Conservation (phyloP, 768 basidiomycete species). For the Trametes villosa region DNA sequence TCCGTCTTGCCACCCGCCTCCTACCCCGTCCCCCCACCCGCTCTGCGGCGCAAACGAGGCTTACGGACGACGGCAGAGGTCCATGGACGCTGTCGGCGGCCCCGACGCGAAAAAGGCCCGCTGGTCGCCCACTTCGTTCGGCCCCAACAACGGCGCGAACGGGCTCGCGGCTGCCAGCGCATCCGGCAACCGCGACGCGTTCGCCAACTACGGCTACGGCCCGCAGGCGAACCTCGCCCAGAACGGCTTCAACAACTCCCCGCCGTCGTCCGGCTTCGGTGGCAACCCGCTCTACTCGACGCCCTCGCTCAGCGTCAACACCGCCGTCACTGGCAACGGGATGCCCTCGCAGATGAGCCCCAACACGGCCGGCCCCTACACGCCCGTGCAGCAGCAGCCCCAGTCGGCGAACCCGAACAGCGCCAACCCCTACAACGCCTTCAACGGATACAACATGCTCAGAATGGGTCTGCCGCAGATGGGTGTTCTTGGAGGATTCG, state of each 20-base stretch:
- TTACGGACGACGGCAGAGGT: slow-evolving; percentile 56
- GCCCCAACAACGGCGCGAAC: slow-evolving; percentile 38
- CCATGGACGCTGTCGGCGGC: slow-evolving; percentile 82
- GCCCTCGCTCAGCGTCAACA: slow-evolving; percentile 70
- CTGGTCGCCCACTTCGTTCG: slow-evolving; percentile 74
- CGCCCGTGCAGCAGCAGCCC: slow-evolving; percentile 48
- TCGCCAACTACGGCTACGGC: slow-evolving; percentile 88
- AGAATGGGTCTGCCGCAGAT: slow-evolving; percentile 81
- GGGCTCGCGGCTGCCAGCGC: slow-evolving; percentile 46
- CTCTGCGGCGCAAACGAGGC: background rate
- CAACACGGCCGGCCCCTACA: slow-evolving; percentile 59
- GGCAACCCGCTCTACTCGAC: slow-evolving; percentile 74
- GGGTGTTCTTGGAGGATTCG: slow-evolving; percentile 72
- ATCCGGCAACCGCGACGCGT: slow-evolving; percentile 64
- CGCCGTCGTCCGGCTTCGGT: slow-evolving; percentile 51
- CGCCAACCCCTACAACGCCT: slow-evolving; percentile 55
- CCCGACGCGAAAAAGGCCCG: slow-evolving; percentile 90
- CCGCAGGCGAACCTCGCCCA: slow-evolving; percentile 62
- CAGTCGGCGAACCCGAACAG: slow-evolving; percentile 43
- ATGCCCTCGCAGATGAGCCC: slow-evolving; percentile 72
- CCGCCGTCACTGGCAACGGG: slow-evolving; percentile 49
- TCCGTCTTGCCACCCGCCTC: background rate
- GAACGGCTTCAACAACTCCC: slow-evolving; percentile 53
- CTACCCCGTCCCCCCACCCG: background rate
- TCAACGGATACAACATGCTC: slow-evolving; percentile 76